Base-by-base conservation (phyloP, 371 early-diverging fungal species). In the Syncephalastrum monosporum region DNA sequence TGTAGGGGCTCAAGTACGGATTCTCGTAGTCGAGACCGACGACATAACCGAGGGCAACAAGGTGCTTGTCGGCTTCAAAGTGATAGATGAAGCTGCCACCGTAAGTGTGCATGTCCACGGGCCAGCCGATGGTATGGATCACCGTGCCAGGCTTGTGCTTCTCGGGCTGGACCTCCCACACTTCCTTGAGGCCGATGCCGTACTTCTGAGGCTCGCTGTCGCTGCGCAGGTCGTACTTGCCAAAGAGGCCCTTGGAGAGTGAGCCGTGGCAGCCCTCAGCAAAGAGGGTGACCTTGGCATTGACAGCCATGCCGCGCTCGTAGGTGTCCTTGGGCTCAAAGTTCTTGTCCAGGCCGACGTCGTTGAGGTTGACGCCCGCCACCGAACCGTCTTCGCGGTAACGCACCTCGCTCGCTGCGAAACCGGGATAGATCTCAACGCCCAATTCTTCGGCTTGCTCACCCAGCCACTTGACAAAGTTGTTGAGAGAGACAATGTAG, bases 181-280 rank as follows among this genome's bases (percentile, higher is more conserved):
- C 96, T 77, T 98, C 99, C 80, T 98, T 98, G 48, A 98, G 66
- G 19, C 99, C 99, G 53, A 98, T 84, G 17, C 93, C 99, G 61
- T 98, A 98, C 5, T 96, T 95, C 67, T 87, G 88, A 48, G 82
- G 89, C 46, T 88, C 81, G 58, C 81, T 77, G 55, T 95, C 90
- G 55, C 91, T 83, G 38, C 99, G 84, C 61, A 98, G 78, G 61
- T 88, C 86, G 68, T 92, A 96, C 71, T 94, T 91, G 61, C 82
- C 77, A 61, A 92, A 84, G 48, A 98, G 71, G 51, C 88, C 81
- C 82, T 98, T 98, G 55, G 97, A 89, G 42, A 98, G 78, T 24
- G 93, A 92, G 14, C 99, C 98, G 61, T 98, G 98, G 71, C 97
- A 97, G 15, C 99, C 99, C 74, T 98, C 99, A 43, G 95, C 99